A percentile compares a stretch with the other conserved stretches of the same genome.
phyloP scores from a whole-genome alignment of 2,329 filamentous ascomycete species.

The Lecanosticta acicola region DNA sequence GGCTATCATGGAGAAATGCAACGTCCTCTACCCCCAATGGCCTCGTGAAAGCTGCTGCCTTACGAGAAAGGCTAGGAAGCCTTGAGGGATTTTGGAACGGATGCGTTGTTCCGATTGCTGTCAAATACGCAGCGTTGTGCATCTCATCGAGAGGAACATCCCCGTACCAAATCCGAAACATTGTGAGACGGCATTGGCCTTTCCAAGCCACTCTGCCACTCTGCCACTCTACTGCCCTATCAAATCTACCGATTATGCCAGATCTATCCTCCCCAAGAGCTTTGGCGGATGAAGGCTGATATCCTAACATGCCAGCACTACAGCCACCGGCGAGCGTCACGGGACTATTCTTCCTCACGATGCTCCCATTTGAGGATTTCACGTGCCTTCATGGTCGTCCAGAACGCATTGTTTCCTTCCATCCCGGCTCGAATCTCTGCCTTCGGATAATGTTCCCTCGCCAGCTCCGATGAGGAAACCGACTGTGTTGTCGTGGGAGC shows the following conservation, averaged over 20 bases:
- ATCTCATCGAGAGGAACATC: not conserved
- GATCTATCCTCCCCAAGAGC: too few relatives aligned
- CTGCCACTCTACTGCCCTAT: too few relatives aligned
- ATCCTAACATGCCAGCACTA: too few relatives aligned
- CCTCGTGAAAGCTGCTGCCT: not conserved
- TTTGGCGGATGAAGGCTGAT: too few relatives aligned
- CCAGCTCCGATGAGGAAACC: slow-evolving; percentile 20
- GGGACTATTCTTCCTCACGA: slow-evolving; percentile 19
- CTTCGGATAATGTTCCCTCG: slow-evolving; percentile 26
- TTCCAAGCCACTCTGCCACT: too few relatives aligned
- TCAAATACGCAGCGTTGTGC: too few relatives aligned
- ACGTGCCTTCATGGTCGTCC: slow-evolving; percentile 25
- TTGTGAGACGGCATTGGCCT: too few relatives aligned
- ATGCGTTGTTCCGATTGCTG: not conserved
- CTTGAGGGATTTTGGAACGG: not conserved
- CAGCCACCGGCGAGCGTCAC: not conserved
- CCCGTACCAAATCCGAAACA: not conserved
- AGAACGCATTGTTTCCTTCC: slow-evolving; percentile 24
- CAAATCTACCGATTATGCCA: too few relatives aligned
- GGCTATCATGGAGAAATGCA: too few relatives aligned
- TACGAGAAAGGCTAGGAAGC: not conserved
- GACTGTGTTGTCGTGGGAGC: slow-evolving; percentile 30
- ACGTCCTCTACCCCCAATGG: too few relatives aligned
- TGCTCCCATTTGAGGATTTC: slow-evolving; percentile 26
- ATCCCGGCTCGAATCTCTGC: slow-evolving; percentile 21